Base-by-base conservation (phyloP, 1,284 basidiomycete genomes). In the Leccinum variabile region DNA sequence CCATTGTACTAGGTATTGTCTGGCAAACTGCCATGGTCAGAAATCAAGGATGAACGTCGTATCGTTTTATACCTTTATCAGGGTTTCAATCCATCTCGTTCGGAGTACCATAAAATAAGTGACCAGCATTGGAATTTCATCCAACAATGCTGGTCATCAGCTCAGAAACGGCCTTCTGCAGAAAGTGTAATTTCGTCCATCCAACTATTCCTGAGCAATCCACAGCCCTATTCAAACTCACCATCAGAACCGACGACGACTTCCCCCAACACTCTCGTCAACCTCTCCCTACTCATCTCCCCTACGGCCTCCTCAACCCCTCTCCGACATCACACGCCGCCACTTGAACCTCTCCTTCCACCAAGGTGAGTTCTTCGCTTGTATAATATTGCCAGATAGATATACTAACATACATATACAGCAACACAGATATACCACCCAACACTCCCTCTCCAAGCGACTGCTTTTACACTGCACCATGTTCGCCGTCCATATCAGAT, bases 241-340 rank as follows among this genome's bases (percentile, higher is more conserved):
- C 25, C 22, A 25, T 25, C 33, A 33, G 33, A 33, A 33, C 33
- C 4, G 33, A 33, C 5, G 33, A 33, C 8, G 33, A 33, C 33
- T 33, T 11, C 0, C 0, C 33, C 85, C 0, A 33, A 33, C 33
- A 33, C 85, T 54, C 87, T 92, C 76, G 16, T 1, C 39, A 6
- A 41, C 39, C 16, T 16, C 16, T 39, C 16, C 39, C 7, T 16
- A 6, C 39, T 9, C 39, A 0, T 41, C 16, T n/a, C 39, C 39
- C 37, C 37, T 14, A 14, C 39, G 14, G 16, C 14, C 39, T 41
- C 39, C 1, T 33, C 33, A 7, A 41, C 0, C 0, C 39, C 8
- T 41, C 39, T 41, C 14, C 39, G 41, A 93, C 14, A 7, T 39
- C 16, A 41, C 16, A 16, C 8, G 14, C 14, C 0, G 3, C 39